phyloP scores from a whole-genome alignment of 179 eudicot genomes.

The Monotropa hypopitys region DNA sequence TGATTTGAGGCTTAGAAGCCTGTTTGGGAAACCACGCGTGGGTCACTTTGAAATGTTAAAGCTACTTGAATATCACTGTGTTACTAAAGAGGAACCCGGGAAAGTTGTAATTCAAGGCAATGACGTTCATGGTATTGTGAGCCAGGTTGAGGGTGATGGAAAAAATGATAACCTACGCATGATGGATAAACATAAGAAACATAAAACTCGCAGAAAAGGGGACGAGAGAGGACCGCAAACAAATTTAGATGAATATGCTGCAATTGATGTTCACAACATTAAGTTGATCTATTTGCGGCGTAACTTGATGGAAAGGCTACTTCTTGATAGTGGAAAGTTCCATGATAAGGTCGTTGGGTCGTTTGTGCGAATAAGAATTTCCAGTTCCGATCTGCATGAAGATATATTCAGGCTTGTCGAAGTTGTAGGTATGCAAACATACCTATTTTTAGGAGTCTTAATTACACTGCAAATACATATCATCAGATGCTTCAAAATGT shows the following conservation, averaged over 20 bases:
- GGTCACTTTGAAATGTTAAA: constrained; percentile 83
- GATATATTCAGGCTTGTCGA: constrained; percentile 83
- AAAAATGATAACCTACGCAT: constrained; percentile 20
- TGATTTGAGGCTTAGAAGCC: constrained; percentile 60
- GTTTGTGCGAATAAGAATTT: constrained; percentile 76
- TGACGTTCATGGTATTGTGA: constrained; percentile 20
- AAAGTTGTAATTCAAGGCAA: constrained; percentile 18
- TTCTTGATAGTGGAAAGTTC: constrained; percentile 50
- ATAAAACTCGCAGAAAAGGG: constrained; percentile 42
- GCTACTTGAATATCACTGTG: constrained; percentile 70
- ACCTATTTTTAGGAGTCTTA: background rate
- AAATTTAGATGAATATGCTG: constrained; percentile 81
- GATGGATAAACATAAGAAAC: constrained; percentile 34
- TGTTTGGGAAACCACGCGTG: constrained; percentile 65
- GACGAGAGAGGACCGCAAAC: constrained; percentile 42
- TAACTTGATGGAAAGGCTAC: constrained; percentile 61
- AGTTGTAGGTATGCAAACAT: constrained; percentile 55
- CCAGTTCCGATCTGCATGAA: constrained; percentile 55
- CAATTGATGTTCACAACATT: constrained; percentile 81
- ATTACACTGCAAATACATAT: constrained; percentile 16
- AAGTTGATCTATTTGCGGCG: constrained; percentile 74
- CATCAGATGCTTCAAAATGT: constrained; percentile 13
- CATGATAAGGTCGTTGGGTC: constrained; percentile 71
- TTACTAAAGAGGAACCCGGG: constrained; percentile 30
- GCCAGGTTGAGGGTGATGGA: constrained; percentile 34